Evolutionary conservation across 2,329 filamentous ascomycete genomes (phyloP).

Genomic region (Paramyrothecium sp.): DNA sequence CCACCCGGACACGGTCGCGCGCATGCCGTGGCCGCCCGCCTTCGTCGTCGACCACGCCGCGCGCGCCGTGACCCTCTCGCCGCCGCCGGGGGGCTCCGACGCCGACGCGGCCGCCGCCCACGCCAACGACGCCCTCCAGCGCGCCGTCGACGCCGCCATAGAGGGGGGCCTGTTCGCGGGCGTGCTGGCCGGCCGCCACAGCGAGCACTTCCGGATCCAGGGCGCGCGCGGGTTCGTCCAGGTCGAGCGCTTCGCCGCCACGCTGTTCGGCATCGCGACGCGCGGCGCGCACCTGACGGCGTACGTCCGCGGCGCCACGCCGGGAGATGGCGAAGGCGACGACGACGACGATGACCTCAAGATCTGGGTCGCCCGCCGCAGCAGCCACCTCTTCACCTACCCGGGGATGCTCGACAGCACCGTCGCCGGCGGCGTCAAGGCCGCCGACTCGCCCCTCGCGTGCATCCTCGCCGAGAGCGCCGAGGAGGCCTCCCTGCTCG

Average conservation of each 20-base stretch:
- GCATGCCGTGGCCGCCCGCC: slow-evolving; percentile 44
- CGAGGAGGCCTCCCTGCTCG: slow-evolving; percentile 62
- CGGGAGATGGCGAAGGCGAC: neutral
- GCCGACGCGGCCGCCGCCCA: slow-evolving; percentile 19
- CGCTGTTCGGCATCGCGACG: slow-evolving; percentile 65
- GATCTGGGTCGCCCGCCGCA: slow-evolving; percentile 72
- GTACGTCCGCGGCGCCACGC: slow-evolving; percentile 38
- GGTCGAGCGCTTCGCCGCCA: slow-evolving; percentile 61
- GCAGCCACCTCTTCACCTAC: slow-evolving; percentile 68
- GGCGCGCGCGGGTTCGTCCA: slow-evolving; percentile 33
- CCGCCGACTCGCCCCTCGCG: slow-evolving; percentile 63
- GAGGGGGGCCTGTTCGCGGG: slow-evolving; percentile 33
- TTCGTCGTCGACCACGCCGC: slow-evolving; percentile 32
- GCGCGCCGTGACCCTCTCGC: slow-evolving; percentile 30
- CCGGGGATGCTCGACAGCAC: slow-evolving; percentile 76
- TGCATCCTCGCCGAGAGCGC: slow-evolving; percentile 69
- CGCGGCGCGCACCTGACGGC: slow-evolving; percentile 68
- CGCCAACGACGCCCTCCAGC: slow-evolving; percentile 37
- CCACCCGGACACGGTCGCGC: slow-evolving; percentile 39
- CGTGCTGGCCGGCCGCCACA: slow-evolving; percentile 34
- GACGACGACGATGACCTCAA: slow-evolving; percentile 43
- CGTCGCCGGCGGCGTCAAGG: slow-evolving; percentile 74
- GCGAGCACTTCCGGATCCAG: slow-evolving; percentile 40
- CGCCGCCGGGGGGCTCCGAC: slow-evolving; percentile 12
- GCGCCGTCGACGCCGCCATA: slow-evolving; percentile 35